Percentiles rank a stretch among this genome's conserved stretches.
Evolutionary conservation across 2,329 filamentous ascomycete species (phyloP).

Genomic region (Cordyceps cicadae): DNA sequence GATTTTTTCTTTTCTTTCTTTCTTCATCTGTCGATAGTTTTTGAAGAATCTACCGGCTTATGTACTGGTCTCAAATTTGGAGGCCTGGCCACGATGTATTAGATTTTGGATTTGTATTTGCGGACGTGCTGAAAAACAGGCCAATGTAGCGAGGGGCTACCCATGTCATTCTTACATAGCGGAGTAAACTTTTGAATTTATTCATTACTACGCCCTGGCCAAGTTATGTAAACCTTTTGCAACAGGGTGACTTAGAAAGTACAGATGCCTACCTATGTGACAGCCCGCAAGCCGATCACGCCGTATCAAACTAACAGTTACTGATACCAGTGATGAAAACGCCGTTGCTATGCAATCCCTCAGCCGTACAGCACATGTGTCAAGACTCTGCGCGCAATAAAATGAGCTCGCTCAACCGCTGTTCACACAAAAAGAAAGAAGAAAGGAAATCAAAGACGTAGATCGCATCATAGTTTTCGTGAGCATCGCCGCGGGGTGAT

Average conservation of each 20-base stretch:
- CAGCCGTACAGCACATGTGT: too few relatives aligned
- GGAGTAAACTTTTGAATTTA: slow-evolving; percentile 4
- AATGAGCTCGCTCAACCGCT: too few relatives aligned
- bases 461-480: too few relatives aligned
- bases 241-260: neutral
- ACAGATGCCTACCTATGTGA: neutral
- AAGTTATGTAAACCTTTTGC: neutral
- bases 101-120: neutral
- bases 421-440: too few relatives aligned
- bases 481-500: too few relatives aligned
- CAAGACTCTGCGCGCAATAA: too few relatives aligned
- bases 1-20: neutral
- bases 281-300: too few relatives aligned
- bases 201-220: neutral
- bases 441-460: too few relatives aligned
- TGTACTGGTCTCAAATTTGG: neutral
- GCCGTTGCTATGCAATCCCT: too few relatives aligned
- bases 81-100: neutral
- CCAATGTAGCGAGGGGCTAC: slow-evolving; percentile 9
- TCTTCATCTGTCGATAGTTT: slow-evolving; percentile 1
- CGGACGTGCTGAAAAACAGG: neutral
- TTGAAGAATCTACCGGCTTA: neutral
- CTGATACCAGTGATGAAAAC: too few relatives aligned
- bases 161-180: slow-evolving; percentile 6
- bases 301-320: too few relatives aligned